Evolutionary conservation across 192 early-diverging fungal genomes (phyloP), one percentile per base, ranked within the genome.

Genomic region (Coemansia sp.): DNA sequence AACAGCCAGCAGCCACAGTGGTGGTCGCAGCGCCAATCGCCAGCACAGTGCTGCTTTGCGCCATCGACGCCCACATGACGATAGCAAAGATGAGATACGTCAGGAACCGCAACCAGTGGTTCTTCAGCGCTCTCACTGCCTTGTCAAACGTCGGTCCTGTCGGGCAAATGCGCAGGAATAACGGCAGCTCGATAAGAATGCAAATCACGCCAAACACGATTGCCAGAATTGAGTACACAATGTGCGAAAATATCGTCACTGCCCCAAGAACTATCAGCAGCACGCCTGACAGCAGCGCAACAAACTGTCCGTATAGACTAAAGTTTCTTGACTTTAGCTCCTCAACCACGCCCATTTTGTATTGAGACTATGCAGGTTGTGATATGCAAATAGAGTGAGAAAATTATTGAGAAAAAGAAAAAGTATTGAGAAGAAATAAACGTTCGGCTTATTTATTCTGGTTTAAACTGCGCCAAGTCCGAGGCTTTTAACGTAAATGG

Each of bases 51-150:
- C 75, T 70, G 64, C 67, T 62, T 53, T 75, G 67, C 5, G 81
- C 67, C 58, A 83, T 56, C 56, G 81, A 83, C 41, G 81, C 67
- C 81, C 81, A 83, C 75, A 79, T 83, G 27, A 83, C 67, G 10
- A 66, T 60, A 1, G 81, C 72, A 73, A 83, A 83, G n/a, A 71
- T 63, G 32, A 80, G 56, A 23, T 80, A 80, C 4, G 68, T 65
- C n/a, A 67, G 25, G 63, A 75, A 75, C 62, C 78, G 68, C 58
- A 69, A 65, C 78, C 78, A 80, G 60, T 80, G 78, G 65, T 75
- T 80, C 62, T 75, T 74, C 52, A 80, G 57, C 9, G 65, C 72
- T 24, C 62, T 65, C 27, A 80, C 69, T 21, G 41, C 62, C 24
- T 63, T 62, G 60, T 80, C 66, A 21, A 80, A 74, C 37, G 56